Conservation (phyloP, 495 filamentous ascomycete genomes). For the Penicillium desertorum region DNA sequence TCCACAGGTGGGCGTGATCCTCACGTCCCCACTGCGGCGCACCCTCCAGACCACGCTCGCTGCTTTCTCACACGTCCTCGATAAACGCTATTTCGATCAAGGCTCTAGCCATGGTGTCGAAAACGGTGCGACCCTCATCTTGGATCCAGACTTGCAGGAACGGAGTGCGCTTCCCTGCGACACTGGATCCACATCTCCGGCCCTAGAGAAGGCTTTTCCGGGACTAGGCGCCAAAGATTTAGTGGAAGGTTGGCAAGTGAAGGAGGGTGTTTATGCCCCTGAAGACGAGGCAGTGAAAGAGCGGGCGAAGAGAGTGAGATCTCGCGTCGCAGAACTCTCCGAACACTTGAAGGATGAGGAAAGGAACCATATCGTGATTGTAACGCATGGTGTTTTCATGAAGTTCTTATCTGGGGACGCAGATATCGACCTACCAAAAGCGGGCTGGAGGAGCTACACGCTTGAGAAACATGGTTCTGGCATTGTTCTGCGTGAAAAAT, state of each 20-base stretch:
- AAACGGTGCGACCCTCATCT: not conserved
- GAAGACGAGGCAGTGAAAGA: slow-evolving; percentile 5
- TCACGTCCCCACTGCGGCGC: slow-evolving; percentile 2
- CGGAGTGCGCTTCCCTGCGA: slow-evolving; percentile 5
- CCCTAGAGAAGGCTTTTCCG: not conserved
- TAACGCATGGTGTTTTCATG: slow-evolving; percentile 8
- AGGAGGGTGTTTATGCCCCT: slow-evolving; percentile 3
- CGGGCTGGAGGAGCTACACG: slow-evolving; percentile 1
- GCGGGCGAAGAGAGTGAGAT: slow-evolving; percentile 6
- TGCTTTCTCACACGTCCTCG: slow-evolving; percentile 2
- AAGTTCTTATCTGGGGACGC: not conserved
- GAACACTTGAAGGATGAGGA: not conserved
- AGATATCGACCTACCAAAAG: slow-evolving; percentile 3
- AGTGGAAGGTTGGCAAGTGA: slow-evolving; percentile 1
- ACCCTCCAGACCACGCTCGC: slow-evolving; percentile 1
- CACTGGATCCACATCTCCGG: slow-evolving; percentile 1
- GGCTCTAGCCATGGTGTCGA: not conserved
- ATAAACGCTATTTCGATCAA: slow-evolving; percentile 3
- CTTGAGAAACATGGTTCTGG: slow-evolving; percentile 1
- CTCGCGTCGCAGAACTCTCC: not conserved
- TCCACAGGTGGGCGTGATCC: not conserved
- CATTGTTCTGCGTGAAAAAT: not conserved
- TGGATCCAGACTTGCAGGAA: slow-evolving; percentile 7
- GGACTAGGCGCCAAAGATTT: slow-evolving; percentile 1
- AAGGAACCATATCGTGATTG: slow-evolving; percentile 4